phyloP scores from a whole-genome alignment of 106 monocot genomes.

The Phalaenopsis aphrodite region DNA sequence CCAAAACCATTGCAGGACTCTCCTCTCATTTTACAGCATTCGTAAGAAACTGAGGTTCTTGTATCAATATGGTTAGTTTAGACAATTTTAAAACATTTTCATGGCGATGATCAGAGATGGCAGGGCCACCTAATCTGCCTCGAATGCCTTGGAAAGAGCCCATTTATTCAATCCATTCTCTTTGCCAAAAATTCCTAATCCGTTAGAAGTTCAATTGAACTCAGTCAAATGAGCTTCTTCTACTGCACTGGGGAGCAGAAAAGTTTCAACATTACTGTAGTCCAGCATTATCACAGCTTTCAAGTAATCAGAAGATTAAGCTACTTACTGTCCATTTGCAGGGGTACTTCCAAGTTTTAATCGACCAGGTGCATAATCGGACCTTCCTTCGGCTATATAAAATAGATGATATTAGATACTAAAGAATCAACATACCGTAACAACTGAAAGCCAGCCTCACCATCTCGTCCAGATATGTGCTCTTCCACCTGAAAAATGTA shows the following conservation, averaged over 20 bases:
- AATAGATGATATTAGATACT: slow-evolving; percentile 1
- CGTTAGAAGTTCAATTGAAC: no score
- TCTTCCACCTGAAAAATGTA: slow-evolving; percentile 7
- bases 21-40: not conserved
- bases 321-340: slow-evolving; percentile 19
- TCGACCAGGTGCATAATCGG: slow-evolving; percentile 15
- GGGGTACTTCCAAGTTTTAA: slow-evolving; percentile 9
- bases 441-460: slow-evolving; percentile 3
- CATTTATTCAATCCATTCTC: no score
- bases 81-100: not conserved
- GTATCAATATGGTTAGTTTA: not conserved
- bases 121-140: no score
- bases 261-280: not conserved
- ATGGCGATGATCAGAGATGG: no score
- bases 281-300: not conserved
- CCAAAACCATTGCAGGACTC: no score
- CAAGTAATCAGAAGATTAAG: not conserved
- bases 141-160: no score
- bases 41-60: not conserved
- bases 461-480: slow-evolving; percentile 10
- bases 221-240: no score
- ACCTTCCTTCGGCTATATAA: slow-evolving; percentile 12
- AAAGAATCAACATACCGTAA: not conserved
- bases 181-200: no score
- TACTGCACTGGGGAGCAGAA: no score